A percentile compares a stretch with the other conserved stretches of the same genome.
phyloP scores from a whole-genome alignment of 2,329 filamentous ascomycete species.

The Graphilbum sp. region DNA sequence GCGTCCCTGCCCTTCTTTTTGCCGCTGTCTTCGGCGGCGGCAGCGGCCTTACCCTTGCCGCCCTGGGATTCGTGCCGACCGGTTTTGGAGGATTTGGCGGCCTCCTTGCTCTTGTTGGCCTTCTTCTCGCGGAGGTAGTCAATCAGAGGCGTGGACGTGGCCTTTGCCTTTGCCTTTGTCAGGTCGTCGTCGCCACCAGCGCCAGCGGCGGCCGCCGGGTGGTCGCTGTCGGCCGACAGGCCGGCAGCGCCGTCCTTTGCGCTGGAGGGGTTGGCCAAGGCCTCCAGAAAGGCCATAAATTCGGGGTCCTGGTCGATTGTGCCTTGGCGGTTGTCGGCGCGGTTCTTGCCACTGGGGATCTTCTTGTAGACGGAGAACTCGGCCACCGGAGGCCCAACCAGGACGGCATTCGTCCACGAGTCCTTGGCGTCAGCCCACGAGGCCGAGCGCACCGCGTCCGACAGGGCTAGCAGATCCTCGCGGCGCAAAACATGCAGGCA shows the following conservation, averaged over 20 bases:
- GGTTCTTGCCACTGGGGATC: conserved; percentile 55
- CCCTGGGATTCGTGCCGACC: conserved; percentile 15
- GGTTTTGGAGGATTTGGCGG: conserved; percentile 40
- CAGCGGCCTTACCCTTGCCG: neutral
- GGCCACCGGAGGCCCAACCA: conserved; percentile 63
- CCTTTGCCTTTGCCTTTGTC: conserved; percentile 35
- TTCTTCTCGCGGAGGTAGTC: conserved; percentile 88
- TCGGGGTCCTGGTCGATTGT: conserved; percentile 95
- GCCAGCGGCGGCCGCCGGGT: conserved; percentile 13
- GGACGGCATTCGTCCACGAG: conserved; percentile 51
- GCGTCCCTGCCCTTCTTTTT: conserved; percentile 36
- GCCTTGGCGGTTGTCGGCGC: conserved; percentile 71
- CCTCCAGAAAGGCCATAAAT: conserved; percentile 85
- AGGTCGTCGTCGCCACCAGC: conserved; percentile 1
- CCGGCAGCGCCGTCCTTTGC: conserved; percentile 20
- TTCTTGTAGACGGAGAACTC: conserved; percentile 78
- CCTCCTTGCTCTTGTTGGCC: conserved; percentile 51
- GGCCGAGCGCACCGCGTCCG: conserved; percentile 50
- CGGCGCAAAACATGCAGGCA: conserved; percentile 70
- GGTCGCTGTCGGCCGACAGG: neutral
- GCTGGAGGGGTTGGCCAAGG: conserved; percentile 54
- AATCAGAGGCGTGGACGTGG: conserved; percentile 74
- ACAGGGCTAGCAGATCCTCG: conserved; percentile 49
- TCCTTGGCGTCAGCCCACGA: conserved; percentile 72
- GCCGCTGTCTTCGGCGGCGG: neutral